phyloP scores from a whole-genome alignment of 345 rosid species.

The Hypericum perforatum region DNA sequence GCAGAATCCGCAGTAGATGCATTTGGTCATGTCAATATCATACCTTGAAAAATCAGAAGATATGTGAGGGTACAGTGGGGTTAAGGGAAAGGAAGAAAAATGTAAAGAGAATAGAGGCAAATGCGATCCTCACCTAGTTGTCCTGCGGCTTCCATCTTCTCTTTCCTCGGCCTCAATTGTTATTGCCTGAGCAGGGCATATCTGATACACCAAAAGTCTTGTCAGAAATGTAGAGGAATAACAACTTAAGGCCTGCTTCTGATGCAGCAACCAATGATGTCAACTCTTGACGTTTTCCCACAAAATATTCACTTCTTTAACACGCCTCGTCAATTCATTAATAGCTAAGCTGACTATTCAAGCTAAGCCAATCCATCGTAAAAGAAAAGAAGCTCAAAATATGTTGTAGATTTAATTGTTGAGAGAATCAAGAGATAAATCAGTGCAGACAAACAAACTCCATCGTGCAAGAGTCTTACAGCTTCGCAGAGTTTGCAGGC shows the following conservation, averaged over 20 bases:
- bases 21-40: conserved; percentile 94
- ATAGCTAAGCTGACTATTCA: too few relatives aligned
- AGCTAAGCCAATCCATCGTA: too few relatives aligned
- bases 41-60: conserved; percentile 42
- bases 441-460: conserved; percentile 7
- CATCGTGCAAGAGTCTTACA: conserved; percentile 25
- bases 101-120: background rate
- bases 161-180: conserved; percentile 97
- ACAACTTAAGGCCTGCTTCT: background rate
- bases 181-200: conserved; percentile 97
- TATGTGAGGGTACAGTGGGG: background rate
- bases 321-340: too few relatives aligned
- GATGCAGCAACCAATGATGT: background rate
- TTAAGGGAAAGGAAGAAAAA: background rate
- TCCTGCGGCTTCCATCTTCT: conserved; percentile 98
- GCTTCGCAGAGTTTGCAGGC: conserved; percentile 99
- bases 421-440: background rate
- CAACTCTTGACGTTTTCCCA: too few relatives aligned
- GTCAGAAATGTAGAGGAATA: background rate
- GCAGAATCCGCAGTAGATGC: conserved; percentile 98
- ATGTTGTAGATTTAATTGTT: background rate
- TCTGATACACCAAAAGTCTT: conserved; percentile 31
- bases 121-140: conserved; percentile 54
- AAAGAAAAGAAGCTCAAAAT: background rate
- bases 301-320: too few relatives aligned